Conservation (phyloP, 2,329 filamentous ascomycete genomes). For the Whalleya microplaca region DNA sequence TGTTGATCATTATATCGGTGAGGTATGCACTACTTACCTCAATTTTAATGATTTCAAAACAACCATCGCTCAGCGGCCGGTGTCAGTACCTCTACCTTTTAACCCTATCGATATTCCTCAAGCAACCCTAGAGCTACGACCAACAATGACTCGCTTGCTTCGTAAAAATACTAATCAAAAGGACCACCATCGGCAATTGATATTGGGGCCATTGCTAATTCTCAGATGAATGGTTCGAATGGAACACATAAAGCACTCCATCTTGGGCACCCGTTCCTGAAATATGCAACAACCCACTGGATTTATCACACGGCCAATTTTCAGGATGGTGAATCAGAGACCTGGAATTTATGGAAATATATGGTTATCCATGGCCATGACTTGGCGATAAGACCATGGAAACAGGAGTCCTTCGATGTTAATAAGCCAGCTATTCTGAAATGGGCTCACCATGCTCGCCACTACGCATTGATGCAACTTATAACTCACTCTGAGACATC, state of each 20-base stretch:
- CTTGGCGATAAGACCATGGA: neutral
- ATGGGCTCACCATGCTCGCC: neutral
- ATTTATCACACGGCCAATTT: constrained; percentile 18
- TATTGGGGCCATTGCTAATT: neutral
- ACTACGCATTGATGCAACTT: neutral
- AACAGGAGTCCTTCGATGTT: neutral
- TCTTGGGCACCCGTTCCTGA: constrained; percentile 6
- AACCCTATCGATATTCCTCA: neutral
- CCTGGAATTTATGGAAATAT: constrained; percentile 2
- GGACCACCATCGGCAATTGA: neutral
- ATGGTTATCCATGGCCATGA: constrained; percentile 2
- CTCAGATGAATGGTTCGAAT: no score
- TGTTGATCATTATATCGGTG: constrained; percentile 37
- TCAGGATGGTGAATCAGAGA: constrained; percentile 4
- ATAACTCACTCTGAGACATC: neutral
- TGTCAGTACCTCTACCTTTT: neutral
- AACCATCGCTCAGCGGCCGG: constrained; percentile 38
- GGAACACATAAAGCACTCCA: neutral
- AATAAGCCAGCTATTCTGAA: neutral
- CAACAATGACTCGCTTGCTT: neutral
- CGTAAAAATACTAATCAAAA: neutral
- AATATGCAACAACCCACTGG: constrained; percentile 19
- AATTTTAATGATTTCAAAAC: constrained; percentile 44
- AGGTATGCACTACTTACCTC: constrained; percentile 46
- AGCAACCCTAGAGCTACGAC: neutral